Percentiles rank a stretch among this genome's conserved stretches.
Conservation (phyloP, 257 asterid genomes). For the Phtheirospermum japonicum region DNA sequence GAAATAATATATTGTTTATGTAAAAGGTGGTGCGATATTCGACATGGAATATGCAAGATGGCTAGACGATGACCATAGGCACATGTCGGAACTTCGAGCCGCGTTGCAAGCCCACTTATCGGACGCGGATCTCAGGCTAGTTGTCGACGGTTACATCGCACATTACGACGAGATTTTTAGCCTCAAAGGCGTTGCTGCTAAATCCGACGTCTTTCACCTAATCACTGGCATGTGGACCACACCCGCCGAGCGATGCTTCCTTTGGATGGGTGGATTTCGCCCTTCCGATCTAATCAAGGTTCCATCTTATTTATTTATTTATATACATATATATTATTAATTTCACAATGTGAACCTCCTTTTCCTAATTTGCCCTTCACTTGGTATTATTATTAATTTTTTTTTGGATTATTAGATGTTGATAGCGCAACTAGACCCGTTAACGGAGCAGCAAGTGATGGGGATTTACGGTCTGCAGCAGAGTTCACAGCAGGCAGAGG, state of each 20-base stretch:
- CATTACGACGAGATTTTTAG: constrained; percentile 77
- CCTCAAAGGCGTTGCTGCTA: constrained; percentile 77
- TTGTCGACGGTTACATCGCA: constrained; percentile 64
- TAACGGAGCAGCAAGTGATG: constrained; percentile 86
- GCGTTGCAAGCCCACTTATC: constrained; percentile 76
- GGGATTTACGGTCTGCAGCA: constrained; percentile 90
- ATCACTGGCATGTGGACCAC: constrained; percentile 90
- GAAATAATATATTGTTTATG: too few species aligned
- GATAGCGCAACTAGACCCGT: constrained; percentile 67
- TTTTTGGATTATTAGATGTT: constrained; percentile 87
- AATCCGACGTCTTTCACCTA: constrained; percentile 82
- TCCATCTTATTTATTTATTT: too few species aligned
- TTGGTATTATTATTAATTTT: too few species aligned
- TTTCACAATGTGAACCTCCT: too few species aligned
- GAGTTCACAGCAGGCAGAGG: constrained; percentile 90
- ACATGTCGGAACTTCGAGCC: constrained; percentile 72
- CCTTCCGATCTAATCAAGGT: constrained; percentile 93
- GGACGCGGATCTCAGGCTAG: constrained; percentile 66
- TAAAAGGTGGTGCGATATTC: constrained; percentile 72
- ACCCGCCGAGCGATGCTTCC: constrained; percentile 84
- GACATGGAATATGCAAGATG: constrained; percentile 95
- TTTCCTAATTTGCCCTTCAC: too few species aligned
- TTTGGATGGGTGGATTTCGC: constrained; percentile 94
- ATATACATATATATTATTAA: too few species aligned
- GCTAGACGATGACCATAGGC: constrained; percentile 85